Conservation (phyloP, 2,329 filamentous ascomycete species). For the Penicillium olsonii region DNA sequence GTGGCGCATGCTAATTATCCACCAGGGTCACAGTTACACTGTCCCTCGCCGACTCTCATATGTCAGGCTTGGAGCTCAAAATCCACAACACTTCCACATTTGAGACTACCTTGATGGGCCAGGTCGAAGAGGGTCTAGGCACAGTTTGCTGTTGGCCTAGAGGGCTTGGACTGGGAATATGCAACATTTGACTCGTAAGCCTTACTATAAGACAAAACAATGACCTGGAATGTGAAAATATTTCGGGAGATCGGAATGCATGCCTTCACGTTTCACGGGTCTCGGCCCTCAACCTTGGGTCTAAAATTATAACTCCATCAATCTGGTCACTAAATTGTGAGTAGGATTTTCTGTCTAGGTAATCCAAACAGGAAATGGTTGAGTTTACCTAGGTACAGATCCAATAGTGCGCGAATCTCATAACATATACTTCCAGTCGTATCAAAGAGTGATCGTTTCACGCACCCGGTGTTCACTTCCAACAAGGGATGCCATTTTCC, state of each 20-base stretch:
- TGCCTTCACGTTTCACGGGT: neutral
- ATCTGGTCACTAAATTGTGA: too few relatives aligned
- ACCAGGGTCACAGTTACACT: neutral
- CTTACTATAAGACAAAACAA: neutral
- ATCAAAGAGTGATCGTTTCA: too few relatives aligned
- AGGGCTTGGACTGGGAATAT: neutral
- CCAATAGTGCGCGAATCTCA: too few relatives aligned
- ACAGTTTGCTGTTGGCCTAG: neutral
- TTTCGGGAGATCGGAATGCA: neutral
- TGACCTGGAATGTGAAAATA: neutral
- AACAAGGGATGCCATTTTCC: neutral
- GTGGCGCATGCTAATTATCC: neutral
- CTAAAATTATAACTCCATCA: neutral
- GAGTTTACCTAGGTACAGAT: too few relatives aligned
- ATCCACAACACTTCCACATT: neutral
- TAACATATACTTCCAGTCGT: too few relatives aligned
- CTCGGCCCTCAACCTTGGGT: neutral
- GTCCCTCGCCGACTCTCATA: too few relatives aligned
- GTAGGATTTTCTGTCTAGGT: too few relatives aligned
- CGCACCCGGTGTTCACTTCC: conserved; percentile 1
- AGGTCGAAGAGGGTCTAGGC: neutral
- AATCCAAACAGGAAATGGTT: too few relatives aligned
- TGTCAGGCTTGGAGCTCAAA: neutral
- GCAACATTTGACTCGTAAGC: neutral
- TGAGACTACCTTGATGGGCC: neutral